Percentiles rank a stretch among this genome's conserved stretches.
Conservation (phyloP, 371 early-diverging fungal species). For the Mortierella sp. region DNA sequence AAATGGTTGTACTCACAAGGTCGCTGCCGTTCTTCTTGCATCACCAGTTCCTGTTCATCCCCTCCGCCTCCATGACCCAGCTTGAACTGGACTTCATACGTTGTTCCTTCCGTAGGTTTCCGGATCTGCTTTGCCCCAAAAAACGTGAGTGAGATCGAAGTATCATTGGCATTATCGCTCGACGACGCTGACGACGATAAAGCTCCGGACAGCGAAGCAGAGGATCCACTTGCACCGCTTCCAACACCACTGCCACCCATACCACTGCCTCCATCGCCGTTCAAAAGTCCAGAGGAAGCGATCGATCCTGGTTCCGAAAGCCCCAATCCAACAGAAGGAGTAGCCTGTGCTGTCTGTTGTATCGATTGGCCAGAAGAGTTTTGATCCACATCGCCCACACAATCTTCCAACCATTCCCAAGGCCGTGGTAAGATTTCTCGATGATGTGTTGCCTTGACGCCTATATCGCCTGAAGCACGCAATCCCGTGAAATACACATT, state of each 20-base stretch:
- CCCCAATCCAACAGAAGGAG: slow-evolving; percentile 30
- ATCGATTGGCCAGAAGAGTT: slow-evolving; percentile 8
- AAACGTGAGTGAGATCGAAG: slow-evolving; percentile 46
- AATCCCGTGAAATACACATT: slow-evolving; percentile 67
- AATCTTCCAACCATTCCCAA: slow-evolving; percentile 76
- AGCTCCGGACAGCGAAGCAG: slow-evolving; percentile 7
- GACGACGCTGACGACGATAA: slow-evolving; percentile 4
- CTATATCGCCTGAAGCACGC: slow-evolving; percentile 36
- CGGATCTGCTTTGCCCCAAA: slow-evolving; percentile 53
- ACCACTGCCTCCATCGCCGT: slow-evolving; percentile 21
- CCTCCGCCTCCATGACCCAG: slow-evolving; percentile 48
- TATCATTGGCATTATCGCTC: slow-evolving; percentile 38
- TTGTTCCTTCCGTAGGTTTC: slow-evolving; percentile 37
- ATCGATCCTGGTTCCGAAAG: slow-evolving; percentile 20
- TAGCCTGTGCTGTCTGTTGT: slow-evolving; percentile 8
- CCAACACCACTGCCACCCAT: no score
- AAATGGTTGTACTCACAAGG: slow-evolving; percentile 41
- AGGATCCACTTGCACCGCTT: no score
- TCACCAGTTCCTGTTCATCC: slow-evolving; percentile 33
- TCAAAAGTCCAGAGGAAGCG: slow-evolving; percentile 14
- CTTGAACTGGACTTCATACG: slow-evolving; percentile 46
- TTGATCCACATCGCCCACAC: slow-evolving; percentile 54
- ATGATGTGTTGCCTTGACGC: slow-evolving; percentile 26
- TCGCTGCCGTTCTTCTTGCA: slow-evolving; percentile 28
- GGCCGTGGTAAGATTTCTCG: slow-evolving; percentile 61